Conservation (phyloP, 148 eudicot species). For the Rhododendron ovatum region DNA sequence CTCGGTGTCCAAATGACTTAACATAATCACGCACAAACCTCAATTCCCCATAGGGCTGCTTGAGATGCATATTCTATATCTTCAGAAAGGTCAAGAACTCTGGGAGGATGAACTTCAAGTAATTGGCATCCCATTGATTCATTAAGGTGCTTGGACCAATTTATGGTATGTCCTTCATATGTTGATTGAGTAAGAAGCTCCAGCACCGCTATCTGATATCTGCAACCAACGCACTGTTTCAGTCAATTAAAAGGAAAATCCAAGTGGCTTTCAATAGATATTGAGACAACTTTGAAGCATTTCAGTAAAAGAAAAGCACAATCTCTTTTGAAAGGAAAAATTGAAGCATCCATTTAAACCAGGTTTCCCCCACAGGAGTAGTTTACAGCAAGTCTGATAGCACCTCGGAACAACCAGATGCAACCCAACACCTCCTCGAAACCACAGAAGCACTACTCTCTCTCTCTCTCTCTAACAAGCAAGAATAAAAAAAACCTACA, state of each 20-base stretch:
- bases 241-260: not conserved
- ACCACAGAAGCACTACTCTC: too few relatives aligned
- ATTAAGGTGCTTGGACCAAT: constrained; percentile 45
- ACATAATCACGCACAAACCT: constrained; percentile 43
- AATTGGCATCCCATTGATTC: constrained; percentile 45
- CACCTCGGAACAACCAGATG: too few relatives aligned
- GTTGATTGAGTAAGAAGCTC: constrained; percentile 81
- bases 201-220: constrained; percentile 71
- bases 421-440: too few relatives aligned
- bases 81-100: constrained; percentile 73
- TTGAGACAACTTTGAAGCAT: not conserved
- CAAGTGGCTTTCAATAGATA: not conserved
- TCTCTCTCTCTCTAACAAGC: too few relatives aligned
- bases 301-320: not conserved
- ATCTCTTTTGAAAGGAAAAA: not conserved
- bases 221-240: constrained; percentile 28
- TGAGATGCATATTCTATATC: constrained; percentile 82
- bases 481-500: too few relatives aligned
- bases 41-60: constrained; percentile 98
- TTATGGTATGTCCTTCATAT: constrained; percentile 26
- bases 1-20: not conserved
- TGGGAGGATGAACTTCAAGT: constrained; percentile 82
- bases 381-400: not conserved
- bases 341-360: not conserved
- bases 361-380: not conserved